Conservation (phyloP, 148 eudicot genomes). For the Spergularia marina region DNA sequence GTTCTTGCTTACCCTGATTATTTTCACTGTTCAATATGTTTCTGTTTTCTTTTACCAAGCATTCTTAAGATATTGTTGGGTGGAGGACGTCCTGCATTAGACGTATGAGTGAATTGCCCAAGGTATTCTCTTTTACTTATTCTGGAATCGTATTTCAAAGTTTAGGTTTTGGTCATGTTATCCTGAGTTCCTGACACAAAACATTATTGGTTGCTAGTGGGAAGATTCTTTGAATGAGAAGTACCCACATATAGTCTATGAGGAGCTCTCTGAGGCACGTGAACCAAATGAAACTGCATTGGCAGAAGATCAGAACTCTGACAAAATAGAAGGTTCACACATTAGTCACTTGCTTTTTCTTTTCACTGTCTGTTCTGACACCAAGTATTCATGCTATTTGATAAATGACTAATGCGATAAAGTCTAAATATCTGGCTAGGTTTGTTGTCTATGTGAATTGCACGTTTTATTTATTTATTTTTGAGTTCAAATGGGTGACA, state of each 20-base stretch:
- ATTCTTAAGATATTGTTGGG: constrained; percentile 76
- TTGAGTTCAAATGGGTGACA: no score
- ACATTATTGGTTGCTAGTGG: constrained; percentile 32
- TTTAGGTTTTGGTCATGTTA: constrained; percentile 1
- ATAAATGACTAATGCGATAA: no score
- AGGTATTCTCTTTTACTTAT: constrained; percentile 45
- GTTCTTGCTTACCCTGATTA: background rate
- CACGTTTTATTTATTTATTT: no score
- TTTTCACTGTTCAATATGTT: background rate
- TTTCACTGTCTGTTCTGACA: no score
- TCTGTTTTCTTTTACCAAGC: constrained; percentile 40
- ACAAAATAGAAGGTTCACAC: constrained; percentile 58
- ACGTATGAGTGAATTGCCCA: constrained; percentile 76
- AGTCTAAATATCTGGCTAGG: no score
- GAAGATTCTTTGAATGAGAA: constrained; percentile 49
- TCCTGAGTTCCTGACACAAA: constrained; percentile 15
- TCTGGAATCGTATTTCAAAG: constrained; percentile 3
- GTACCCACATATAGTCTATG: constrained; percentile 47
- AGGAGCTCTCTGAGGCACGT: constrained; percentile 31
- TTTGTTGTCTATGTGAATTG: no score
- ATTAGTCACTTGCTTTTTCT: background rate
- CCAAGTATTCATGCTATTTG: no score
- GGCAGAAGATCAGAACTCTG: constrained; percentile 30
- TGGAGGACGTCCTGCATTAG: constrained; percentile 97
- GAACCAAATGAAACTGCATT: constrained; percentile 27